Conservation (phyloP, 306 rosid species). For the Potentilla sterilis region DNA sequence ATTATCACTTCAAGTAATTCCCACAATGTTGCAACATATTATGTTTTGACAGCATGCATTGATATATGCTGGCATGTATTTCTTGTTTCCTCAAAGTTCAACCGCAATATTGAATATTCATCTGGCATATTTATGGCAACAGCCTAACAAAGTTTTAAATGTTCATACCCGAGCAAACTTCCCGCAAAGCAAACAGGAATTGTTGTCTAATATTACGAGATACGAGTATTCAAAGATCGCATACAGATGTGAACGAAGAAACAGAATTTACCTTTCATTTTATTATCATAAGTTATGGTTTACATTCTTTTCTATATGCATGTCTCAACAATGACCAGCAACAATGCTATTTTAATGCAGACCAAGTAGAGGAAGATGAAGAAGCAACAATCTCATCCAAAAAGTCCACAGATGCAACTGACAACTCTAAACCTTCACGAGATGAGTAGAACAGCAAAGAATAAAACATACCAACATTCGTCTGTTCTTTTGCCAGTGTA, state of each 20-base stretch:
- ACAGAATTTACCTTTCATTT: not conserved
- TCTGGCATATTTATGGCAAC: not conserved
- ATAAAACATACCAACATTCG: conserved; percentile 61
- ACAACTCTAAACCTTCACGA: conserved; percentile 1
- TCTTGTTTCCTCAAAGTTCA: conserved; percentile 1
- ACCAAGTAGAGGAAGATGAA: not conserved
- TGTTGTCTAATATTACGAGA: not conserved
- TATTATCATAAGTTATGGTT: not conserved
- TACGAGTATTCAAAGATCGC: not conserved
- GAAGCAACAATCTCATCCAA: not conserved
- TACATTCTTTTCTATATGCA: not conserved
- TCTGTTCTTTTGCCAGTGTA: conserved; percentile 83
- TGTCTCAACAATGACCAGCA: not conserved
- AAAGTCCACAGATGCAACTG: not conserved
- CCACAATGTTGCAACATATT: not conserved
- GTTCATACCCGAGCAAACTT: not conserved
- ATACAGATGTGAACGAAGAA: not conserved
- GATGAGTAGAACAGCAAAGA: conserved; percentile 14
- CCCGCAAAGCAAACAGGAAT: not conserved
- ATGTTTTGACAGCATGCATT: not conserved
- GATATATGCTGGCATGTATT: not conserved
- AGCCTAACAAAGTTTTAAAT: not conserved
- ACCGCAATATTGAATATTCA: not conserved
- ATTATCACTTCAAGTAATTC: not conserved
- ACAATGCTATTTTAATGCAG: not conserved